Evolutionary conservation across 495 filamentous ascomycete species (phyloP).

Genomic region (Penicillium angulare): DNA sequence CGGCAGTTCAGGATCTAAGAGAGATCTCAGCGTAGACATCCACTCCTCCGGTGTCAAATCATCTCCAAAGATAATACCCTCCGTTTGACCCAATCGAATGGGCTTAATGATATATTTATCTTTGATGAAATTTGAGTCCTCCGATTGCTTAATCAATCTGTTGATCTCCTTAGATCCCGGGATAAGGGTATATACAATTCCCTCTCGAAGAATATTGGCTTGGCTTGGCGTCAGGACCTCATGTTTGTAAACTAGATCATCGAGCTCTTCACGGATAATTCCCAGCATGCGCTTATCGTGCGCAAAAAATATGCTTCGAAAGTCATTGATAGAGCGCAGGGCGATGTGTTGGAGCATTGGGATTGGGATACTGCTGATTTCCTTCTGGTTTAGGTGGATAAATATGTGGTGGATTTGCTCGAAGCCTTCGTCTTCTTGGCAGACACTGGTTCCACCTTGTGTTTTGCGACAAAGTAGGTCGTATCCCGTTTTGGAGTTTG

Average conservation of each 20-base stretch:
- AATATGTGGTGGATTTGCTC: constrained; percentile 41
- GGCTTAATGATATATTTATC: constrained; percentile 40
- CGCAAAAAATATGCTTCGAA: constrained; percentile 39
- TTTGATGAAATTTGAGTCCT: constrained; percentile 8
- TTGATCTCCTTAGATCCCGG: constrained; percentile 20
- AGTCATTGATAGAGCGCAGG: constrained; percentile 39
- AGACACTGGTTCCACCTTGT: too few species aligned
- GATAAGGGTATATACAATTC: constrained; percentile 20
- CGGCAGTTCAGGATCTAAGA: too few species aligned
- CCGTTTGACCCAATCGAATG: constrained; percentile 35
- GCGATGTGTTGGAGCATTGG: constrained; percentile 34
- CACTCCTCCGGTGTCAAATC: constrained; percentile 4
- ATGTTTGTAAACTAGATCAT: too few species aligned
- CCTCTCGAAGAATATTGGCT: not conserved
- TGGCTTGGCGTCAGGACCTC: too few species aligned
- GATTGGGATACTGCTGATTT: constrained; percentile 25
- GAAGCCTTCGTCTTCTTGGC: too few species aligned
- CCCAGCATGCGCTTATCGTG: constrained; percentile 50
- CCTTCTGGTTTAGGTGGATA: constrained; percentile 42
- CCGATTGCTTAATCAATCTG: constrained; percentile 6
- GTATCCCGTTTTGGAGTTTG: too few species aligned
- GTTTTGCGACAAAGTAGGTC: too few species aligned
- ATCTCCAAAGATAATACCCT: constrained; percentile 42
- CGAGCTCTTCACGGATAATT: too few species aligned
- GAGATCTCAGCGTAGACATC: not conserved